These are phyloP conservation scores for Mycotypha africana DNA, from an alignment of 371 early-diverging fungal genomes.

Conservation along the genomic window DNA sequence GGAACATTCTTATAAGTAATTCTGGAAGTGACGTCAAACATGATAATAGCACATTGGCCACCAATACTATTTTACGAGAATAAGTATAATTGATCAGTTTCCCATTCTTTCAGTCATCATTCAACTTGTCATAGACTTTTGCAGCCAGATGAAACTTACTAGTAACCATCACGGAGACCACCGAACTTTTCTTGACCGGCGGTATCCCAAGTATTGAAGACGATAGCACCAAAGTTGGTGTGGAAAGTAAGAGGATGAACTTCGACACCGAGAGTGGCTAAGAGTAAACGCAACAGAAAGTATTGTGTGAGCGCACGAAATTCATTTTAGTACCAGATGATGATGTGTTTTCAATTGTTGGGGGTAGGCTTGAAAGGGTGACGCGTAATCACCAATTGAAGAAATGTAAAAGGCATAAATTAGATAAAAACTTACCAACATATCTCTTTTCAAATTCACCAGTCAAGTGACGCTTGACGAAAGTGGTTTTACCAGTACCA, in stretches of 20 bases:
- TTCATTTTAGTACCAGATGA: no score
- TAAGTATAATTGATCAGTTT: no score
- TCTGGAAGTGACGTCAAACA: conserved; percentile 99
- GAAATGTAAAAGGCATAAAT: no score
- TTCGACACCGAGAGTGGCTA: conserved; percentile 99
- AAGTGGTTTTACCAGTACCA: conserved; percentile 99
- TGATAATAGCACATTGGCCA: conserved; percentile 99
- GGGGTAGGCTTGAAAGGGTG: no score
- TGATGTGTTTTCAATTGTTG: no score
- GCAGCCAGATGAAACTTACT: no score
- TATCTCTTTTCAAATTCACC: conserved; percentile 99
- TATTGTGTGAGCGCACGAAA: no score
- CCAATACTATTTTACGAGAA: conserved; percentile 79
- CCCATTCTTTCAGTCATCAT: no score
- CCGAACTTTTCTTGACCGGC: conserved; percentile 99
- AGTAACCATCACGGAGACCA: conserved; percentile 99
- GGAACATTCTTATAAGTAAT: conserved; percentile 99
- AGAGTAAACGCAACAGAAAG: neutral
- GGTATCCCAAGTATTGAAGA: conserved; percentile 99
- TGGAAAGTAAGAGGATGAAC: conserved; percentile 97
- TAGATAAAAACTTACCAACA: conserved; percentile 65
- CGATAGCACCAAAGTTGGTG: conserved; percentile 95
- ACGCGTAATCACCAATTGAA: no score
- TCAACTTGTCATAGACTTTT: no score
- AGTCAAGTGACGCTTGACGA: conserved; percentile 99